Conservation (phyloP, 2,329 filamentous ascomycete genomes). For the Aspergillus sp. region DNA sequence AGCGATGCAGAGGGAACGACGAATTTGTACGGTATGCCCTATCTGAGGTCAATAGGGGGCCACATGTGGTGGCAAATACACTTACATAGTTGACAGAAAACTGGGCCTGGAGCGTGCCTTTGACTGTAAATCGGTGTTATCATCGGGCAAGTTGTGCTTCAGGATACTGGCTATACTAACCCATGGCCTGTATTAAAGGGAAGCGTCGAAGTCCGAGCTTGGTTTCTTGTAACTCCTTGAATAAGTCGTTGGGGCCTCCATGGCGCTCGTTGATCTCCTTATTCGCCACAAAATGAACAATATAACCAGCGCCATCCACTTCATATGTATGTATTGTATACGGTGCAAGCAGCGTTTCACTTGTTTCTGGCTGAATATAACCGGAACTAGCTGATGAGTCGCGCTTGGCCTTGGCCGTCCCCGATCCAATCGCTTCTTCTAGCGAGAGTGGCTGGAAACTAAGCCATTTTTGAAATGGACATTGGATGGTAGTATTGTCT, state of each 20-base stretch:
- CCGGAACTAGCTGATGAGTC: slow-evolving; percentile 27
- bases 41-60: slow-evolving; percentile 3
- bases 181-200: slow-evolving; percentile 30
- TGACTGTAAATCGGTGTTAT: slow-evolving; percentile 24
- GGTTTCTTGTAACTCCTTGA: slow-evolving; percentile 47
- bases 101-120: slow-evolving; percentile 44
- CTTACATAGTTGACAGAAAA: slow-evolving; percentile 52
- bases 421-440: slow-evolving; percentile 31
- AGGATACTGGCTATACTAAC: slow-evolving; percentile 23
- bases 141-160: background rate
- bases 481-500: slow-evolving; percentile 27
- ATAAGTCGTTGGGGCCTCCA: slow-evolving; percentile 63
- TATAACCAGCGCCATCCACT: slow-evolving; percentile 40
- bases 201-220: slow-evolving; percentile 51
- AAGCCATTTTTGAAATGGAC: slow-evolving; percentile 46
- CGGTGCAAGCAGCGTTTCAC: slow-evolving; percentile 22
- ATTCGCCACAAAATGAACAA: slow-evolving; percentile 60
- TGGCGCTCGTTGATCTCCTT: slow-evolving; percentile 50
- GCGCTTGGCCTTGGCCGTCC: slow-evolving; percentile 31
- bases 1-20: slow-evolving; percentile 50
- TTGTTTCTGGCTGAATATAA: slow-evolving; percentile 26
- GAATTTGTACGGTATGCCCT: slow-evolving; percentile 62
- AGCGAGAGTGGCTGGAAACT: slow-evolving; percentile 28
- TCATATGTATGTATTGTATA: slow-evolving; percentile 38
- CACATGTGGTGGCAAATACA: background rate